These are phyloP conservation scores for Eucommia ulmoides DNA, from an alignment of 257 asterid genomes.

Conservation along the genomic window DNA sequence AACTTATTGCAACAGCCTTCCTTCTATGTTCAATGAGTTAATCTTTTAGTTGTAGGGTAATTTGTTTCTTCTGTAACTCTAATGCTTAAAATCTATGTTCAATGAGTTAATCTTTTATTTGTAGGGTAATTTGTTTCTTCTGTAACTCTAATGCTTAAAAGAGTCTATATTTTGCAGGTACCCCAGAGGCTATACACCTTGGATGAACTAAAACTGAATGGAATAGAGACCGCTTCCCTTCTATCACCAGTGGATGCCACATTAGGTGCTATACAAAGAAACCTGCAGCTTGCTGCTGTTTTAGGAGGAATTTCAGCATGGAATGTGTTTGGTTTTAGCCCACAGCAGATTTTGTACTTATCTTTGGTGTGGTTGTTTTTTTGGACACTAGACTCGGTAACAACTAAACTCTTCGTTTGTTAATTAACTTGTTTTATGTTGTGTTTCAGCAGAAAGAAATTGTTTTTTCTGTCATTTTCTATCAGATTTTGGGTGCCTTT, in stretches of 20 bases:
- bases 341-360: slow-evolving; percentile 43
- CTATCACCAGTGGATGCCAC: slow-evolving; percentile 76
- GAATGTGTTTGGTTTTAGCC: slow-evolving; percentile 39
- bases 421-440: not conserved
- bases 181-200: slow-evolving; percentile 91
- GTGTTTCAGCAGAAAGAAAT: not conserved
- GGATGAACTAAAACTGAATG: slow-evolving; percentile 83
- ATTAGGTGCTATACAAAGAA: slow-evolving; percentile 60
- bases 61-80: not conserved
- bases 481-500: no score
- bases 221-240: slow-evolving; percentile 62
- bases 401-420: no score
- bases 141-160: not conserved
- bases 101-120: not conserved
- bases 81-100: not conserved
- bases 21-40: no score
- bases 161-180: slow-evolving; percentile 48
- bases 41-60: not conserved
- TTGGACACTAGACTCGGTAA: slow-evolving; percentile 85
- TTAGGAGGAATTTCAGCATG: slow-evolving; percentile 64
- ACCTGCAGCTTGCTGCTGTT: slow-evolving; percentile 55
- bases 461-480: no score
- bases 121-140: not conserved
- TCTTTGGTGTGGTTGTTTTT: slow-evolving; percentile 65
- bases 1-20: no score